phyloP scores from a whole-genome alignment of 805 yeast genomes.

The Candida oleophila region DNA sequence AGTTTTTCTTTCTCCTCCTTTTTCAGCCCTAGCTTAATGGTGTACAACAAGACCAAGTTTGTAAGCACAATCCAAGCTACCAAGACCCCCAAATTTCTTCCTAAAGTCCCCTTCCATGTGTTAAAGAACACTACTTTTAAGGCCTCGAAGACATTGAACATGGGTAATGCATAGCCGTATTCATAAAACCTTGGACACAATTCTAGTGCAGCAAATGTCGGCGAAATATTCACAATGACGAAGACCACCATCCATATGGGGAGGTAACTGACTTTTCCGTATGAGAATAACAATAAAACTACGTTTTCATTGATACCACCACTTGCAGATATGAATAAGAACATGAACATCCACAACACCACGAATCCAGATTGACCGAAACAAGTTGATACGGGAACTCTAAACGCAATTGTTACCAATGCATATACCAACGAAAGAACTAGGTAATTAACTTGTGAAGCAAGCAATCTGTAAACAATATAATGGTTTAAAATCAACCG shows the following conservation, averaged over 20 bases:
- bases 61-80: constrained; percentile 27
- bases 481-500: constrained; percentile 23
- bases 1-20: background rate
- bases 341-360: constrained; percentile 33
- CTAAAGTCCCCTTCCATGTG: constrained; percentile 32
- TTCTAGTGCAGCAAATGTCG: constrained; percentile 33
- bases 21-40: constrained; percentile 8
- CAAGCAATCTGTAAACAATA: constrained; percentile 24
- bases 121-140: constrained; percentile 33
- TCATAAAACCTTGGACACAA: constrained; percentile 30
- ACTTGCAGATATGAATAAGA: constrained; percentile 25
- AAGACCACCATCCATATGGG: constrained; percentile 31
- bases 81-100: constrained; percentile 28
- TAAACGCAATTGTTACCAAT: constrained; percentile 31
- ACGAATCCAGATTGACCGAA: constrained; percentile 32
- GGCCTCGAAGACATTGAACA: constrained; percentile 30
- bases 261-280: constrained; percentile 16
- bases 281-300: constrained; percentile 18
- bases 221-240: constrained; percentile 28
- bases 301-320: constrained; percentile 29
- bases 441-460: constrained; percentile 30
- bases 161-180: constrained; percentile 38
- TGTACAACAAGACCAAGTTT: constrained; percentile 13
- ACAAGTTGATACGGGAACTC: constrained; percentile 21
- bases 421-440: constrained; percentile 29